Evolutionary conservation across 495 filamentous ascomycete species (phyloP).

Genomic region (Choiromyces venosus): DNA sequence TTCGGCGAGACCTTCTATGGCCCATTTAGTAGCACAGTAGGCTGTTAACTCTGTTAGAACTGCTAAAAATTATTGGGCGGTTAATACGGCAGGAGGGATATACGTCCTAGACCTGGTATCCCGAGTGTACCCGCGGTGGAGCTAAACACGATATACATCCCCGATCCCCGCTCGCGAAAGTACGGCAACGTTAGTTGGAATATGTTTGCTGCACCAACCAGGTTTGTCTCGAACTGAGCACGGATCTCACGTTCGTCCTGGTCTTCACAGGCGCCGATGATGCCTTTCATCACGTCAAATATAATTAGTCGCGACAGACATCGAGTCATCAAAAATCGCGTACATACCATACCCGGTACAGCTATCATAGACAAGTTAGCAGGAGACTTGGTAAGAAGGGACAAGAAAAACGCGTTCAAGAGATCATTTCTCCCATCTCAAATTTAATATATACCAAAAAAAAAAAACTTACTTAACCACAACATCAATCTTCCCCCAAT

Average conservation of each 20-base stretch:
- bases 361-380: conserved; percentile 12
- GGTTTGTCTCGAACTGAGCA: conserved; percentile 96
- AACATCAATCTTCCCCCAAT: conserved; percentile 78
- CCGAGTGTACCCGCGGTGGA: conserved; percentile 83
- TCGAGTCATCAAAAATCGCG: neutral
- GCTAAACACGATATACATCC: conserved; percentile 88
- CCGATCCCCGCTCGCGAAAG: conserved; percentile 67
- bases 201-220: conserved; percentile 89
- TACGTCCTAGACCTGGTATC: conserved; percentile 75
- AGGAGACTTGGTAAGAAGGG: neutral
- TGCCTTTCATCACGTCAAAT: conserved; percentile 49
- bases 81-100: neutral
- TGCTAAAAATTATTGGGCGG: neutral
- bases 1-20: conserved; percentile 89
- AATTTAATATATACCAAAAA: conserved; percentile 31
- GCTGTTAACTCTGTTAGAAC: conserved; percentile 38
- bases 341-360: conserved; percentile 39
- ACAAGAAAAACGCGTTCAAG: neutral
- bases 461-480: conserved; percentile 88
- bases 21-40: conserved; percentile 95
- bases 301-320: neutral
- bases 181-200: conserved; percentile 83
- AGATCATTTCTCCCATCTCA: neutral
- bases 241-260: conserved; percentile 92
- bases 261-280: conserved; percentile 94